These are phyloP conservation scores for Nannizziopsis arthrosporioides DNA, from an alignment of 2,329 filamentous ascomycete species.

Conservation along the genomic window DNA sequence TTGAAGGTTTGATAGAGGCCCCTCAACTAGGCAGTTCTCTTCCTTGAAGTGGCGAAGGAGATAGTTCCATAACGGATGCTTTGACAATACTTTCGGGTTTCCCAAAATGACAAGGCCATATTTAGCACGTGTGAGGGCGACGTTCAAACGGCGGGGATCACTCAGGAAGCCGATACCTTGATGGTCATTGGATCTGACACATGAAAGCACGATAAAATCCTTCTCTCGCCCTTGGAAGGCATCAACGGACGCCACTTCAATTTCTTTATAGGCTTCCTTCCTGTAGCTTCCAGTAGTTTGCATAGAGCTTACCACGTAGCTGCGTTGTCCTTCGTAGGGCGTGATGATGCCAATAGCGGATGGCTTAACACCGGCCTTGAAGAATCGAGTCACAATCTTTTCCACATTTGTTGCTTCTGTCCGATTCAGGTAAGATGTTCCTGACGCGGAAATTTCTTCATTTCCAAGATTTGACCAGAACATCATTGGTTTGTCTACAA, in stretches of 20 bases:
- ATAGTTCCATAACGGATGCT: conserved; percentile 96
- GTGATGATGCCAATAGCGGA: conserved; percentile 94
- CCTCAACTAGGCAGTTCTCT: conserved; percentile 87
- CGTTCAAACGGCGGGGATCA: conserved; percentile 91
- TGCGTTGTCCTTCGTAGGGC: conserved; percentile 94
- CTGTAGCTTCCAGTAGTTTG: conserved; percentile 94
- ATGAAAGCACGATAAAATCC: conserved; percentile 96
- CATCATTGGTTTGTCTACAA: conserved; percentile 94
- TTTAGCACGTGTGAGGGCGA: conserved; percentile 91
- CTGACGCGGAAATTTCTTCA: conserved; percentile 94
- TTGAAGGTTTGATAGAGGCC: conserved; percentile 89
- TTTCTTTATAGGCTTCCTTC: conserved; percentile 97
- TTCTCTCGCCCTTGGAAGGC: conserved; percentile 98
- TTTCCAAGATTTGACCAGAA: conserved; percentile 98
- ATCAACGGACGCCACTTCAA: conserved; percentile 95
- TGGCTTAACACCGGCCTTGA: conserved; percentile 95
- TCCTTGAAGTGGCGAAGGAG: conserved; percentile 95
- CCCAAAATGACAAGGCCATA: conserved; percentile 93
- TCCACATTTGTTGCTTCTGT: conserved; percentile 96
- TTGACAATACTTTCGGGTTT: conserved; percentile 93
- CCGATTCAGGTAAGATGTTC: conserved; percentile 94
- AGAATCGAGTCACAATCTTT: conserved; percentile 96
- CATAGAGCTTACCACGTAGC: conserved; percentile 99
- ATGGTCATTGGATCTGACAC: conserved; percentile 95
- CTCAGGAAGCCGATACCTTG: conserved; percentile 98